Percentiles rank a stretch among this genome's conserved stretches.
phyloP scores from a whole-genome alignment of 257 asterid genomes.

The Fraxinus pennsylvanica region DNA sequence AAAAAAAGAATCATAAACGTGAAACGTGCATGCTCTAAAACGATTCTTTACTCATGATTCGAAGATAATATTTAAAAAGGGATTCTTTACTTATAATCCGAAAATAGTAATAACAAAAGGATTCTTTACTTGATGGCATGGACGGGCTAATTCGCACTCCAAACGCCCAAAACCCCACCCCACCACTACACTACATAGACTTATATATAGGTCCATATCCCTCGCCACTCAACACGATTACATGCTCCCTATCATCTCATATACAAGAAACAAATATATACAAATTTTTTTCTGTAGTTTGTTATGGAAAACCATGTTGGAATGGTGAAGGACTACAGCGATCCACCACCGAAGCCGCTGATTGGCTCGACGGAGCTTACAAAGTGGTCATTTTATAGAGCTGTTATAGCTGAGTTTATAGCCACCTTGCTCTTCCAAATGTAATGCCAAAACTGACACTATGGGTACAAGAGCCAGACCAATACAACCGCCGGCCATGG shows the following conservation, averaged over 20 bases:
- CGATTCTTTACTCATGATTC: no score
- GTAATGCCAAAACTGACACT: no score
- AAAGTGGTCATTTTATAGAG: slow-evolving; percentile 50
- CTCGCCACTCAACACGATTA: neutral
- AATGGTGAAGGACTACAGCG: slow-evolving; percentile 40
- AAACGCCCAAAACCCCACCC: no score
- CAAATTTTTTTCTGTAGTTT: neutral
- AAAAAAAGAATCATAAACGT: no score
- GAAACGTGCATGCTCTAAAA: no score
- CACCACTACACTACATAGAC: neutral
- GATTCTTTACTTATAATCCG: no score
- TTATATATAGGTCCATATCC: neutral
- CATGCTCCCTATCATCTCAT: neutral
- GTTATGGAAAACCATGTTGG: slow-evolving; percentile 18
- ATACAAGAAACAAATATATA: neutral
- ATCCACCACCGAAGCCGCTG: slow-evolving; percentile 45
- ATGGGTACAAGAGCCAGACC: slow-evolving; percentile 36
- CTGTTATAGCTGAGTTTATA: slow-evolving; percentile 46
- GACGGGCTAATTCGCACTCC: neutral
- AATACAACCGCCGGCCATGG: neutral
- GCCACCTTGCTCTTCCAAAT: slow-evolving; percentile 47
- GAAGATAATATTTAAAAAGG: no score
- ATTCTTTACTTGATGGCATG: no score
- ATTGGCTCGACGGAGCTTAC: slow-evolving; percentile 38
- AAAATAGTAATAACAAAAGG: no score